Percentiles rank a stretch among this genome's conserved stretches.
Evolutionary conservation across 2,329 filamentous ascomycete genomes (phyloP).

Genomic region (Colletotrichum orchidophilum): DNA sequence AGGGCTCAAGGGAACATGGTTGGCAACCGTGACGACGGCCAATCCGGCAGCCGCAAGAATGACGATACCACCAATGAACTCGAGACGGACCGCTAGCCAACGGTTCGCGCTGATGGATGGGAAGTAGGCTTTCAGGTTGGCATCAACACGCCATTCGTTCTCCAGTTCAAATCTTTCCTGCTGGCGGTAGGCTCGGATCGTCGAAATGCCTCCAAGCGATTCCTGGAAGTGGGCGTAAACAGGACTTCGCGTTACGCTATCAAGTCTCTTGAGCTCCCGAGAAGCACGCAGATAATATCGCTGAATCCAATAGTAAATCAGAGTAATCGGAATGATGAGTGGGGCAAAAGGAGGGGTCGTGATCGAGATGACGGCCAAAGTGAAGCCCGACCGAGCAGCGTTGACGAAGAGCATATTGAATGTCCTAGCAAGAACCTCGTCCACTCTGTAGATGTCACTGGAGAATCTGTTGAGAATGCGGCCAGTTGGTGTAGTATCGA

Average conservation of each 20-base stretch:
- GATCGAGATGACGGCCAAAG: constrained; percentile 83
- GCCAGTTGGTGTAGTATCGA: constrained; percentile 96
- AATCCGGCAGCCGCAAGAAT: constrained; percentile 89
- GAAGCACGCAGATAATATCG: constrained; percentile 97
- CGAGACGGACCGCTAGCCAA: constrained; percentile 93
- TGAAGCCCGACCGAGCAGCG: constrained; percentile 79
- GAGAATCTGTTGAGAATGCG: constrained; percentile 97
- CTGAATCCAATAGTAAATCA: constrained; percentile 91
- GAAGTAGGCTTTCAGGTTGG: constrained; percentile 93
- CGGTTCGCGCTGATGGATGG: constrained; percentile 93
- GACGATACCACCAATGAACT: constrained; percentile 94
- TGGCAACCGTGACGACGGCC: constrained; percentile 81
- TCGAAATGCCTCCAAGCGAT: constrained; percentile 91
- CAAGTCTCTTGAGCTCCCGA: constrained; percentile 92
- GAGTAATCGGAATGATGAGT: constrained; percentile 81
- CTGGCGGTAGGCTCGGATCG: constrained; percentile 94
- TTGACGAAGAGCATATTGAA: constrained; percentile 97
- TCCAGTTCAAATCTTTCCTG: constrained; percentile 87
- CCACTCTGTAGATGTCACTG: constrained; percentile 82
- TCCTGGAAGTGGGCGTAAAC: constrained; percentile 99
- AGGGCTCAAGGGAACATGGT: constrained; percentile 68
- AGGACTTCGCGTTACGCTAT: constrained; percentile 94
- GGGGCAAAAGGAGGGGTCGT: constrained; percentile 83
- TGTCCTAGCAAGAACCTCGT: constrained; percentile 92
- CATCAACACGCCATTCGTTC: constrained; percentile 97